Conservation (phyloP, 1,139 yeast species). For the Debaryomyces sp. region DNA sequence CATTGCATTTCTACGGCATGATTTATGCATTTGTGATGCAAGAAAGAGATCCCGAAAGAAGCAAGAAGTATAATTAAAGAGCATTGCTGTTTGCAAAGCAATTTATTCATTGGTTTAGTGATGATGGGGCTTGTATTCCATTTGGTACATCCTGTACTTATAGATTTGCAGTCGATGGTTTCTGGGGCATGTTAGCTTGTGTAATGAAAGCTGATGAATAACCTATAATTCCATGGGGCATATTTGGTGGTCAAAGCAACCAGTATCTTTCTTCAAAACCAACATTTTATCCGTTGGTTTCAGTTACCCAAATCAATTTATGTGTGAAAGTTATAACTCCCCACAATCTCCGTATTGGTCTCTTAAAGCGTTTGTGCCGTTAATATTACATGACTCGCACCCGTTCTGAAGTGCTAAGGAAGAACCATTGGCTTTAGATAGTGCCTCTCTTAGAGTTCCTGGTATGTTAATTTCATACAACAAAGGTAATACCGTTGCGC, state of each 20-base stretch:
- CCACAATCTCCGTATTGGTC: conserved; percentile 34
- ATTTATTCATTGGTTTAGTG: conserved; percentile 23
- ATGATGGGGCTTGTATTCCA: conserved; percentile 26
- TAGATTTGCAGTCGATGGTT: conserved; percentile 26
- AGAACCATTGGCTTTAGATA: conserved; percentile 11
- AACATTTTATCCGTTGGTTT: conserved; percentile 27
- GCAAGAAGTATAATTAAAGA: conserved; percentile 17
- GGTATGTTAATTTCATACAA: conserved; percentile 24
- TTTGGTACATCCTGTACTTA: conserved; percentile 30
- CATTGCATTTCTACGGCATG: conserved; percentile 28
- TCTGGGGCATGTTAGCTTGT: conserved; percentile 28
- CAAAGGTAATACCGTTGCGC: conserved; percentile 22
- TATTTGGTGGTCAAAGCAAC: conserved; percentile 29
- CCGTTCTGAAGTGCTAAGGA: conserved; percentile 19
- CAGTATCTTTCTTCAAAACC: conserved; percentile 19
- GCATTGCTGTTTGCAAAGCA: conserved; percentile 21
- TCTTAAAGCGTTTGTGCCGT: conserved; percentile 23
- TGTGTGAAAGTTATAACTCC: conserved; percentile 29
- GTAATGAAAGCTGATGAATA: conserved; percentile 15
- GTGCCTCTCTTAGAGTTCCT: conserved; percentile 5
- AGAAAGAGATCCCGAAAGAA: conserved; percentile 17
- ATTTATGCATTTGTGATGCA: conserved; percentile 16
- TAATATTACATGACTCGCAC: conserved; percentile 15
- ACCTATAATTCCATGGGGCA: conserved; percentile 19
- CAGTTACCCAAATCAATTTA: conserved; percentile 26